Conservation (phyloP, 805 yeast genomes). For the Candida pseudofarinosa region DNA sequence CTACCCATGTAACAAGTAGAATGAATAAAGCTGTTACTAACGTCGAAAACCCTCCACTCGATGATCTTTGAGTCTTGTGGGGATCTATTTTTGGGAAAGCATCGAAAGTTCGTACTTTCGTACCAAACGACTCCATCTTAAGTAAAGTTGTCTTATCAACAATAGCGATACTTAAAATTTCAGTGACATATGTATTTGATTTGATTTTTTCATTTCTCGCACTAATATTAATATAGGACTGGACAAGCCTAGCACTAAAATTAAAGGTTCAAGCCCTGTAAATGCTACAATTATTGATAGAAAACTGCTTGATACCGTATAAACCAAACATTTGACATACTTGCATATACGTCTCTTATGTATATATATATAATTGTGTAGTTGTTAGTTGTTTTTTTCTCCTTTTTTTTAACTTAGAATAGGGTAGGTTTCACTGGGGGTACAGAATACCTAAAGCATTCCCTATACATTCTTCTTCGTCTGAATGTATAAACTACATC, state of each 20-base stretch:
- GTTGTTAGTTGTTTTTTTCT: background rate
- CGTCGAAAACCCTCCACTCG: slow-evolving; percentile 75
- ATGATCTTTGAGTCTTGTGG: slow-evolving; percentile 64
- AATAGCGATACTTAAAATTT: too few species aligned
- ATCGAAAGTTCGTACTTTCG: slow-evolving; percentile 42
- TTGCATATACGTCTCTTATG: too few species aligned
- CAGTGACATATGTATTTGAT: too few species aligned
- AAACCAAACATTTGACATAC: too few species aligned
- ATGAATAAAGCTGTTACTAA: slow-evolving; percentile 58
- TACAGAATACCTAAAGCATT: slow-evolving; percentile 43
- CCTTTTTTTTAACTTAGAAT: background rate
- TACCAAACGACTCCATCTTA: slow-evolving; percentile 36
- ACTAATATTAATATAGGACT: too few species aligned
- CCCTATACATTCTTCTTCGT: slow-evolving; percentile 53
- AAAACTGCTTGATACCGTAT: too few species aligned
- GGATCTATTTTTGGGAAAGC: slow-evolving; percentile 45
- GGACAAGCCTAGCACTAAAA: too few species aligned
- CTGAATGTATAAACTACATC: slow-evolving; percentile 46
- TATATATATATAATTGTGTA: slow-evolving; percentile 1
- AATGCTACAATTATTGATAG: too few species aligned
- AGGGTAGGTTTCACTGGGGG: slow-evolving; percentile 11
- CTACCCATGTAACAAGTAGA: slow-evolving; percentile 73
- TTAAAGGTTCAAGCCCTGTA: too few species aligned
- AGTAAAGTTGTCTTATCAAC: too few species aligned
- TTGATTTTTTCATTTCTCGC: background rate